Evolutionary conservation across 345 rosid genomes (phyloP).

Genomic region (Erucastrum elatum): DNA sequence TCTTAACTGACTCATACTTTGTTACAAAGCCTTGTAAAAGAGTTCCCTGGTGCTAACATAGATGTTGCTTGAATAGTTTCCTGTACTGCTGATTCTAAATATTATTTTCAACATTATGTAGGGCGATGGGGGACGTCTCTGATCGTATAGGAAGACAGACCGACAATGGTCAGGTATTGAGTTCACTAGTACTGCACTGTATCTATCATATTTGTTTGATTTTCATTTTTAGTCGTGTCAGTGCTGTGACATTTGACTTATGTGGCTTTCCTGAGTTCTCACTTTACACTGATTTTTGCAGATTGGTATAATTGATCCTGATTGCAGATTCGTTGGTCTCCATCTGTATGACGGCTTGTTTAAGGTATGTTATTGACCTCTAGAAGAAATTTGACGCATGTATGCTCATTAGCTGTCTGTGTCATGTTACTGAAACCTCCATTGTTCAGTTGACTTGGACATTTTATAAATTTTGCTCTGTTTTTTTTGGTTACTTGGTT

Average conservation of each 20-base stretch:
- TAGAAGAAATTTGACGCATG: neutral
- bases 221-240: neutral
- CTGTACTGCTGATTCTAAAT: neutral
- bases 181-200: conserved; percentile 2
- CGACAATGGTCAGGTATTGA: conserved; percentile 87
- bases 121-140: conserved; percentile 98
- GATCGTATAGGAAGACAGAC: conserved; percentile 88
- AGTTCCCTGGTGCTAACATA: neutral
- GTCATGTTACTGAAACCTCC: conserved; percentile 11
- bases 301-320: conserved; percentile 98
- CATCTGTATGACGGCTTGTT: conserved; percentile 96
- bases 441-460: neutral
- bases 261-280: neutral
- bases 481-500: conserved; percentile 22
- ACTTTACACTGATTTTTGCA: conserved; percentile 30
- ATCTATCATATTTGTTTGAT: conserved; percentile 1
- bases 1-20: neutral
- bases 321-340: conserved; percentile 91
- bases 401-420: conserved; percentile 3
- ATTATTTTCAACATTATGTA: conserved; percentile 29
- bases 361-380: conserved; percentile 54
- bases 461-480: neutral
- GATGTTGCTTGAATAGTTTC: conserved; percentile 3
- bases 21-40: neutral
- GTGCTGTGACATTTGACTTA: neutral